Base-by-base conservation (phyloP, 257 asterid genomes). In the Solanum pinnatisectum region DNA sequence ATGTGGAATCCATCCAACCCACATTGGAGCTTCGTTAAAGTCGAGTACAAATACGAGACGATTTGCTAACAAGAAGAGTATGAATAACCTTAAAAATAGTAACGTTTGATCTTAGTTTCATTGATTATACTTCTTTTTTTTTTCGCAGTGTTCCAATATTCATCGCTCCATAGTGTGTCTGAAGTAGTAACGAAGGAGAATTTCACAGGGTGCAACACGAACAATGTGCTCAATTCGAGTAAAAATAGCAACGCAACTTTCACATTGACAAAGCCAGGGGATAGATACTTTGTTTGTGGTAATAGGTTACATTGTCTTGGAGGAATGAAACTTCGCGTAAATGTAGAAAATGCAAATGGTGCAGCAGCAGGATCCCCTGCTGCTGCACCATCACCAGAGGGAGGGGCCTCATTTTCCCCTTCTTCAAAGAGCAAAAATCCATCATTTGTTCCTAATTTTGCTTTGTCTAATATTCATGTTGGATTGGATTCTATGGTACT, bases 281-380 rank as follows among this genome's bases (percentile, higher is more conserved):
- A 95, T 10, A 92, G 93, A 87, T 95, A 89, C 86, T 95, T 94
- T 27, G 87, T 93, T 14, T 94, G 98, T 70, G 97, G 98, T 27
- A 94, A 94, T 67, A 92, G 91, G 89, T 46, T 96, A 88, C 95
- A 95, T 85, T 96, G 99, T 76, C 93, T 95, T 15, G 97, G 94
- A 3, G 99, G 99, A 71, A 92, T 94, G 99, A 96, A 96, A 49
- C 94, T 96, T 83, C 98, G 91, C 14, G 97, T 91, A 7, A 83
- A 84, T 35, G 95, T 94, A 2, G 87, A 76, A 4, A 87, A 49
- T 2, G 63, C 2, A 18, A 9, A 88, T 87, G 86, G 27, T 85
- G 82, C 89, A 3, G 25, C 85, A 3, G 36, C 84, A 3, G 25
- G 78, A 3, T 59, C 96, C 0, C 95, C 97, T 0, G 81, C 84